These are phyloP conservation scores for Lasiodiplodia hormozganensis DNA, from an alignment of 2,329 filamentous ascomycete genomes.

Conservation along the genomic window DNA sequence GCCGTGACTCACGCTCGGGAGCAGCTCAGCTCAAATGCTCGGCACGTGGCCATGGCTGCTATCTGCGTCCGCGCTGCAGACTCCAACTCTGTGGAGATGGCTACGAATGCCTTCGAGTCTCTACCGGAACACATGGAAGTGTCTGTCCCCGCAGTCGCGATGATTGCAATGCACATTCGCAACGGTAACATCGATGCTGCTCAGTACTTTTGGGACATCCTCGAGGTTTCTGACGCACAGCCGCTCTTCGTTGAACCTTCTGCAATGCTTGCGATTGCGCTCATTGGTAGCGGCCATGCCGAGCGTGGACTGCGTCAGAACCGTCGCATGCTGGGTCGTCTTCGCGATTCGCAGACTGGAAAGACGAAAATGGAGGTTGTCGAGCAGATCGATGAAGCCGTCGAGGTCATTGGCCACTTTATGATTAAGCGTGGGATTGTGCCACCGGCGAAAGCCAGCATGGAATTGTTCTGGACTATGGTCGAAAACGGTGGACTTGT, in stretches of 20 bases:
- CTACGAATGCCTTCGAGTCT: conserved; percentile 62
- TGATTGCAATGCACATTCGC: conserved; percentile 86
- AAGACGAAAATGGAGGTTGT: conserved; percentile 62
- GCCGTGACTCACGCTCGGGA: conserved; percentile 76
- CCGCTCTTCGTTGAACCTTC: conserved; percentile 82
- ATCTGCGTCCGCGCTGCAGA: conserved; percentile 84
- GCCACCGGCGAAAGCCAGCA: conserved; percentile 61
- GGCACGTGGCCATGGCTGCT: conserved; percentile 70
- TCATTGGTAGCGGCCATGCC: conserved; percentile 84
- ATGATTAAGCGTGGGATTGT: conserved; percentile 60
- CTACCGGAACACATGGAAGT: conserved; percentile 55
- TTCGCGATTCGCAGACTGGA: conserved; percentile 67
- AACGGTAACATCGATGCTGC: conserved; percentile 79
- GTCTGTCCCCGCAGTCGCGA: conserved; percentile 71
- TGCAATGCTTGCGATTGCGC: conserved; percentile 86
- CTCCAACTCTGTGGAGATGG: conserved; percentile 71
- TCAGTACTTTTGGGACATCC: conserved; percentile 78
- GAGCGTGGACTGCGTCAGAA: conserved; percentile 81
- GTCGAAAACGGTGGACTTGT: conserved; percentile 69
- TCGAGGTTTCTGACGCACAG: conserved; percentile 68
- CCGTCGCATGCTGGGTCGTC: conserved; percentile 85
- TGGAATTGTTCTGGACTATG: conserved; percentile 69
- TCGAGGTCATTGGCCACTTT: conserved; percentile 71
- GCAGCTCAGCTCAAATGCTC: conserved; percentile 64
- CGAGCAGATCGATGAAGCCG: conserved; percentile 86